Conservation (phyloP, 1,284 basidiomycete species). For the Pholiota adiposa region DNA sequence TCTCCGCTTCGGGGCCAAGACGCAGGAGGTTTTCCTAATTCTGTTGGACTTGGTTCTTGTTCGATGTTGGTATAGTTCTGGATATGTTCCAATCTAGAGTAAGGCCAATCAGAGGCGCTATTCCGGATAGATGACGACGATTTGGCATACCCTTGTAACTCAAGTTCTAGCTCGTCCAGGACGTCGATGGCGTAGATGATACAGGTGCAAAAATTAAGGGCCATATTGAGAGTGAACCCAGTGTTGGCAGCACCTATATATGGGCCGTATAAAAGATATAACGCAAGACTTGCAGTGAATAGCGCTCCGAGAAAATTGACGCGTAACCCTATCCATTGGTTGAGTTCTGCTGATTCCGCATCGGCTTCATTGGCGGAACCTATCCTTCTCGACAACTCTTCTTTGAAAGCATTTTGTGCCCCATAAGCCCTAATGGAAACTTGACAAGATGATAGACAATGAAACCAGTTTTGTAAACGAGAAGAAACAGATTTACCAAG, state of each 20-base stretch:
- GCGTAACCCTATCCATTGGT: constrained; percentile 47
- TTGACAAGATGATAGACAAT: constrained; percentile 24
- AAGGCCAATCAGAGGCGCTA: constrained; percentile 40
- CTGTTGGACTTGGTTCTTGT: constrained; percentile 60
- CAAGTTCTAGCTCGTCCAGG: constrained; percentile 44
- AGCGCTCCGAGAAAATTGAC: constrained; percentile 41
- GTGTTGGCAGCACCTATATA: constrained; percentile 49
- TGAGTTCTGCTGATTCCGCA: constrained; percentile 45
- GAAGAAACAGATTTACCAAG: constrained; percentile 47
- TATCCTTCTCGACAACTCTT: constrained; percentile 39
- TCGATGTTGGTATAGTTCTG: constrained; percentile 73
- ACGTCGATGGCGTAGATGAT: constrained; percentile 47
- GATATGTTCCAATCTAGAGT: constrained; percentile 68
- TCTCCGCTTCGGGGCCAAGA: constrained; percentile 81
- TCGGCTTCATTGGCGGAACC: constrained; percentile 42
- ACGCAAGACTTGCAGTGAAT: constrained; percentile 45
- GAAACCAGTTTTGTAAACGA: constrained; percentile 21
- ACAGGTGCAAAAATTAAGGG: constrained; percentile 50
- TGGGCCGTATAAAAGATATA: constrained; percentile 62
- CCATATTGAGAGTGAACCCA: constrained; percentile 60
- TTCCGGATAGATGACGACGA: constrained; percentile 49
- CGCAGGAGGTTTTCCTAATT: constrained; percentile 48
- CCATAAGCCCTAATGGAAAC: constrained; percentile 61
- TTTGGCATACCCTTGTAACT: constrained; percentile 38
- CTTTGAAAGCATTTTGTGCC: constrained; percentile 39